Percentiles rank a stretch among this genome's conserved stretches.
Conservation (phyloP, 495 filamentous ascomycete species). For the Neurospora hispaniola region DNA sequence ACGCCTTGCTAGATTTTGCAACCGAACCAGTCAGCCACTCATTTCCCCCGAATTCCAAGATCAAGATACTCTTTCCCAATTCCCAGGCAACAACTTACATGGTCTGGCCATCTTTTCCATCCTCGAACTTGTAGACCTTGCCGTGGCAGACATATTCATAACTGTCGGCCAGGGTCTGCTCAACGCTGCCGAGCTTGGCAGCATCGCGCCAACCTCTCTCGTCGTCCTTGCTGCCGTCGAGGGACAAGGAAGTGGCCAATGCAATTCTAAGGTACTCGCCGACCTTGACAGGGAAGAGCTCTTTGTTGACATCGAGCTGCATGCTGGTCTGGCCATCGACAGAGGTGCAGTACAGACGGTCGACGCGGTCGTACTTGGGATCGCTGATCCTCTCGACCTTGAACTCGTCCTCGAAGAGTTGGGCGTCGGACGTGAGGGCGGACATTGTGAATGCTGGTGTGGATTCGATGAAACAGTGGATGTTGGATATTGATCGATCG, state of each 20-base stretch:
- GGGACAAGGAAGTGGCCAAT: slow-evolving; percentile 69
- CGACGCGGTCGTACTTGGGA: slow-evolving; percentile 89
- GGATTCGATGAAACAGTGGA: background rate
- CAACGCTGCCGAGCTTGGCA: slow-evolving; percentile 39
- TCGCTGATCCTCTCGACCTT: slow-evolving; percentile 63
- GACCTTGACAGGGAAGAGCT: slow-evolving; percentile 68
- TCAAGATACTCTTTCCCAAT: background rate
- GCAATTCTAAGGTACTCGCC: slow-evolving; percentile 69
- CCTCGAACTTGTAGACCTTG: slow-evolving; percentile 96
- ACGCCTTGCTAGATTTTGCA: slow-evolving; percentile 59
- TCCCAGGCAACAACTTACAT: slow-evolving; percentile 54
- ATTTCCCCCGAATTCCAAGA: background rate
- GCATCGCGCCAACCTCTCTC: slow-evolving; percentile 71
- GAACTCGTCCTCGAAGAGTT: slow-evolving; percentile 91
- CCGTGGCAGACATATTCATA: slow-evolving; percentile 97
- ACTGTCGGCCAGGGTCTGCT: slow-evolving; percentile 74
- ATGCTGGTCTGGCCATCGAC: slow-evolving; percentile 61
- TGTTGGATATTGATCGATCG: background rate
- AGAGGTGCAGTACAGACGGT: slow-evolving; percentile 63
- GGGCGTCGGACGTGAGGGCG: slow-evolving; percentile 56
- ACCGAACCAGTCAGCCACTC: slow-evolving; percentile 11
- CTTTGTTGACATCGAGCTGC: slow-evolving; percentile 85
- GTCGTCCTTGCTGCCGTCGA: slow-evolving; percentile 69
- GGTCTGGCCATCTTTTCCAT: slow-evolving; percentile 62
- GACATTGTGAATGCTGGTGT: slow-evolving; percentile 26